These are phyloP conservation scores for Boletellus ananiceps DNA, from an alignment of 768 basidiomycete species.

Conservation along the genomic window DNA sequence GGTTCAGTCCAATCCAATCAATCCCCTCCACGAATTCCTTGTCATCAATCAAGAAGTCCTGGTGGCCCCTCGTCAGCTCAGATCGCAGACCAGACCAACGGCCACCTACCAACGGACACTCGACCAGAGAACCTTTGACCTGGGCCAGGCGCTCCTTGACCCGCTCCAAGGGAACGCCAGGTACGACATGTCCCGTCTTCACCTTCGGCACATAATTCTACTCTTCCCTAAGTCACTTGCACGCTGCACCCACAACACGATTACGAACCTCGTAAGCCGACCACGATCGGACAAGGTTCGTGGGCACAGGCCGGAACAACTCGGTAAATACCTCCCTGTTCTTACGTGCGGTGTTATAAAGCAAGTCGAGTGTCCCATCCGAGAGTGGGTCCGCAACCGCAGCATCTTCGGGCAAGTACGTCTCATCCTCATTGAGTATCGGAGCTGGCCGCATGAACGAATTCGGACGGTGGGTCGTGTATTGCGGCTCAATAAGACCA, in stretches of 20 bases:
- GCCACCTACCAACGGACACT: conserved; percentile 60
- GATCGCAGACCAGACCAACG: background rate
- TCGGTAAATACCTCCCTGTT: conserved; percentile 87
- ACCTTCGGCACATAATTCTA: conserved; percentile 73
- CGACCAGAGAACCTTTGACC: conserved; percentile 70
- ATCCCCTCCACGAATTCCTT: conserved; percentile 64
- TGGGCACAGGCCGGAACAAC: conserved; percentile 82
- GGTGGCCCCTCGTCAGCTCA: conserved; percentile 7
- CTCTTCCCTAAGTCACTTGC: conserved; percentile 7
- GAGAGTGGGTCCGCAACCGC: conserved; percentile 77
- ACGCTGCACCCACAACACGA: conserved; percentile 18
- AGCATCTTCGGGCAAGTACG: conserved; percentile 49
- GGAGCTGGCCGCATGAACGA: conserved; percentile 82
- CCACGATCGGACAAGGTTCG: conserved; percentile 78
- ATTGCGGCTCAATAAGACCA: conserved; percentile 78
- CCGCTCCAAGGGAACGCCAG: conserved; percentile 57
- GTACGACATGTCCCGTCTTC: conserved; percentile 77
- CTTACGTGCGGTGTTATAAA: conserved; percentile 65
- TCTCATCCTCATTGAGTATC: conserved; percentile 62
- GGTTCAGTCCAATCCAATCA: conserved; percentile 72
- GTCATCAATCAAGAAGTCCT: conserved; percentile 86
- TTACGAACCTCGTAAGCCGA: conserved; percentile 61
- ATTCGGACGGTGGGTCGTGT: conserved; percentile 33
- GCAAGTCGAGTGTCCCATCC: conserved; percentile 53
- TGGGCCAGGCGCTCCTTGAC: conserved; percentile 72